These are phyloP conservation scores for Entonaema liquescens DNA, from an alignment of 495 filamentous ascomycete genomes.

Conservation along the genomic window DNA sequence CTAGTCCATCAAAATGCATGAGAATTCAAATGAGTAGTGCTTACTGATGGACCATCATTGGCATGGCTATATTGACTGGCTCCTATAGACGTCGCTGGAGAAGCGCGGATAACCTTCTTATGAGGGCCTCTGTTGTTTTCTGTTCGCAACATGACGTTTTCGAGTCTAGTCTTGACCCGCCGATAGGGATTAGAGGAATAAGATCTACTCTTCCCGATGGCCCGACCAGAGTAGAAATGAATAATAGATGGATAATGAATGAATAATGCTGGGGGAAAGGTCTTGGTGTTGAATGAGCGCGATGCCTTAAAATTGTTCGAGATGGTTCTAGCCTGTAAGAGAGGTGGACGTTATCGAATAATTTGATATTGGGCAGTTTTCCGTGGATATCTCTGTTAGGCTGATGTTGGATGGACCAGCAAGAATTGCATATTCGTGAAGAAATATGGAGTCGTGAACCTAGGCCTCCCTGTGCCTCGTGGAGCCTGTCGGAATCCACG, in stretches of 20 bases:
- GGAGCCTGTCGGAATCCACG: too few species aligned
- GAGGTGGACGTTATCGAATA: neutral
- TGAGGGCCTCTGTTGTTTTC: conserved; percentile 11
- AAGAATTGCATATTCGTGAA: neutral
- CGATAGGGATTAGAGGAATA: neutral
- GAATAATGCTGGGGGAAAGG: neutral
- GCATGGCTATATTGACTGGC: neutral
- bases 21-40: conserved; percentile 2
- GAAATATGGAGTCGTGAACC: neutral
- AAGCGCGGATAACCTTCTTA: conserved; percentile 16
- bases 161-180: neutral
- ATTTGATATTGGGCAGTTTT: conserved; percentile 7
- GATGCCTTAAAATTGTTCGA: neutral
- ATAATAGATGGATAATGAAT: neutral
- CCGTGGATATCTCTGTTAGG: neutral
- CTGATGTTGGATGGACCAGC: neutral
- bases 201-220: neutral
- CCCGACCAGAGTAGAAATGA: neutral
- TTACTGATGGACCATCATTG: conserved; percentile 5
- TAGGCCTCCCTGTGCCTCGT: too few species aligned
- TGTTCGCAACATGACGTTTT: conserved; percentile 16
- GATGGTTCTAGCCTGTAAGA: neutral
- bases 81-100: conserved; percentile 22
- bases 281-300: neutral
- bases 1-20: neutral